phyloP scores from a whole-genome alignment of 768 basidiomycete genomes.

The Calocybe gangraenosa region DNA sequence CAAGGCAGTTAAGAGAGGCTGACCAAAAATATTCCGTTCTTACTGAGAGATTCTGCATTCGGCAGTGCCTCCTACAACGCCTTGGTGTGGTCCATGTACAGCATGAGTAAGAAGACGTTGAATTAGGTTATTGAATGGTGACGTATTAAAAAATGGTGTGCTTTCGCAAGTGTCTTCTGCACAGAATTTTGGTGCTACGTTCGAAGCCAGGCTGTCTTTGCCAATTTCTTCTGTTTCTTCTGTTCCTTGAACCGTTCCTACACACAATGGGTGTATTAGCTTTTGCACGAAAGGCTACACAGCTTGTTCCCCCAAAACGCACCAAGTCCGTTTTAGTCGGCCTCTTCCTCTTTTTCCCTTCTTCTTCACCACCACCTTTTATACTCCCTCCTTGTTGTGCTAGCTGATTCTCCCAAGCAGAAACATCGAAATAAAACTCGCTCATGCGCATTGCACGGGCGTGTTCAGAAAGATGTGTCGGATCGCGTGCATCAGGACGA shows the following conservation, averaged over 20 bases:
- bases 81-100: too few relatives aligned
- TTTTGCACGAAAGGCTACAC: constrained; percentile 1
- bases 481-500: constrained; percentile 61
- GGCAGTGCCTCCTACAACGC: too few relatives aligned
- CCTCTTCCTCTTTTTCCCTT: constrained; percentile 70
- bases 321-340: constrained; percentile 85
- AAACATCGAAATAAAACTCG: constrained; percentile 82
- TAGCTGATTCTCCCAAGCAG: constrained; percentile 72
- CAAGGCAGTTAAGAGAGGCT: too few relatives aligned
- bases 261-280: constrained; percentile 6
- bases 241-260: constrained; percentile 85
- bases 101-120: too few relatives aligned
- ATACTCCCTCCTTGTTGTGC: constrained; percentile 39
- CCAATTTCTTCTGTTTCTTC: constrained; percentile 78
- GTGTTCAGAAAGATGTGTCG: constrained; percentile 73
- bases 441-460: constrained; percentile 85
- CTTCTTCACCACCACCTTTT: constrained; percentile 36
- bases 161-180: too few relatives aligned
- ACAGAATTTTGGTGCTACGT: constrained; percentile 35
- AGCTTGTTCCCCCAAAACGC: too few relatives aligned
- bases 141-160: too few relatives aligned
- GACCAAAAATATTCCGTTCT: too few relatives aligned
- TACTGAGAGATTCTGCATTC: too few relatives aligned
- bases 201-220: constrained; percentile 85
- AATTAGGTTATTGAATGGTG: too few relatives aligned